phyloP scores from a whole-genome alignment of 2,329 filamentous ascomycete genomes.

The Phoma sp. region DNA sequence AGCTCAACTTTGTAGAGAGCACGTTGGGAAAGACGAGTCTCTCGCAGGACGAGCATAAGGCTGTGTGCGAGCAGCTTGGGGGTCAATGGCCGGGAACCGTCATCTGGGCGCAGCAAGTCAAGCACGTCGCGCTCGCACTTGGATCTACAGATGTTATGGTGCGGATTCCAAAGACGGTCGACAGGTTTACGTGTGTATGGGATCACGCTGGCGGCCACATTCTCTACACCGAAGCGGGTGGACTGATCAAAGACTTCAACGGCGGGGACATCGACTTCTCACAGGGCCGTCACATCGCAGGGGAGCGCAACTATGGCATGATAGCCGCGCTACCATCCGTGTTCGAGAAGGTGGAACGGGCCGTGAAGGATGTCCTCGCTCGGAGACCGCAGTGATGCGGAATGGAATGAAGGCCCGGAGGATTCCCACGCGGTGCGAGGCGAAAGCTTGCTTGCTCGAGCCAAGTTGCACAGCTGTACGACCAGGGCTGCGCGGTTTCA shows the following conservation, averaged over 20 bases:
- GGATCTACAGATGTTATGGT: conserved; percentile 59
- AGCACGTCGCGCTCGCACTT: conserved; percentile 61
- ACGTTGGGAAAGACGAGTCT: conserved; percentile 50
- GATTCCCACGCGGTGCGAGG: conserved; percentile 25
- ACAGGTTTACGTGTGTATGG: conserved; percentile 61
- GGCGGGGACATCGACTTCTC: conserved; percentile 59
- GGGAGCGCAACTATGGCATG: conserved; percentile 47
- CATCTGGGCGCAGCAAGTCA: conserved; percentile 62
- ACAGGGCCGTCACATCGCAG: conserved; percentile 42
- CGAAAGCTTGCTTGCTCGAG: conserved; percentile 20
- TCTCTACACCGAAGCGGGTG: conserved; percentile 60
- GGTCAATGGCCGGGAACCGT: conserved; percentile 57
- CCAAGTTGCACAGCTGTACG: conserved; percentile 8
- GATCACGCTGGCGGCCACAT: conserved; percentile 64
- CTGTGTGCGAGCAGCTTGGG: conserved; percentile 49
- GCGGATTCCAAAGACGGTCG: conserved; percentile 54
- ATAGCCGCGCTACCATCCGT: conserved; percentile 37
- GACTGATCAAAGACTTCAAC: conserved; percentile 59
- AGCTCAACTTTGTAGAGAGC: conserved; percentile 58
- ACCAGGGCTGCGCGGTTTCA: conserved; percentile 8
- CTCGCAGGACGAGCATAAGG: conserved; percentile 47
- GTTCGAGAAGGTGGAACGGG: conserved; percentile 36
- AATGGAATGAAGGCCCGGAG: conserved; percentile 14
- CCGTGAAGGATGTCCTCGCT: conserved; percentile 35
- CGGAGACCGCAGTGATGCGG: conserved; percentile 22